Percentiles rank a stretch among this genome's conserved stretches.
These are phyloP conservation scores for Paecilomyces niveus DNA, from an alignment of 2,329 filamentous ascomycete species.

Conservation along the genomic window DNA sequence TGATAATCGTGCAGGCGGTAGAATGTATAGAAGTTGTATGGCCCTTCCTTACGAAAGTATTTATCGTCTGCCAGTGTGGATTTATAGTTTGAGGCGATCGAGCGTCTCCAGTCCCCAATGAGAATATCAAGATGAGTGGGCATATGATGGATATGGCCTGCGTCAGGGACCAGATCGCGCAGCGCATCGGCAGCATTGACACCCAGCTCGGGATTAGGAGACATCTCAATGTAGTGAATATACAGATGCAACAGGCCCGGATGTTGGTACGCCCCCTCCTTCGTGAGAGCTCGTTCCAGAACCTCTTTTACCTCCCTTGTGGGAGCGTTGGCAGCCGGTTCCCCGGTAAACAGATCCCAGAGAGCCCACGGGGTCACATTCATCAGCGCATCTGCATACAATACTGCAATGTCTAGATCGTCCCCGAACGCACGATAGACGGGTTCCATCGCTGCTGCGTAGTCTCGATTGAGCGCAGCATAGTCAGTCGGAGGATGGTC, in stretches of 20 bases:
- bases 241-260: slow-evolving; percentile 68
- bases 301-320: slow-evolving; percentile 53
- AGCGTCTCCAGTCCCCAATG: slow-evolving; percentile 59
- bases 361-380: slow-evolving; percentile 59
- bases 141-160: slow-evolving; percentile 66
- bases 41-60: slow-evolving; percentile 51
- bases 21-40: slow-evolving; percentile 64
- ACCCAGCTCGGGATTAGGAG: slow-evolving; percentile 54
- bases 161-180: slow-evolving; percentile 57
- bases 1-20: slow-evolving; percentile 68
- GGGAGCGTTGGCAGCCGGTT: slow-evolving; percentile 48
- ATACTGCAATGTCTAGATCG: slow-evolving; percentile 56
- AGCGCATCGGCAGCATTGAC: slow-evolving; percentile 54
- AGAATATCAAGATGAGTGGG: slow-evolving; percentile 66
- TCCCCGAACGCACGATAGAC: slow-evolving; percentile 48
- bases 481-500: slow-evolving; percentile 42
- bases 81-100: slow-evolving; percentile 57
- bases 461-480: slow-evolving; percentile 47
- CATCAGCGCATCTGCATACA: slow-evolving; percentile 61
- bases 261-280: slow-evolving; percentile 47
- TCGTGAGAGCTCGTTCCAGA: slow-evolving; percentile 52
- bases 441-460: slow-evolving; percentile 53
- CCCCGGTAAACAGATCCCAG: slow-evolving; percentile 55
- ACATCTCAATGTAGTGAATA: slow-evolving; percentile 75
- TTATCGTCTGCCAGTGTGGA: slow-evolving; percentile 61